A percentile compares a stretch with the other conserved stretches of the same genome.
Conservation (phyloP, 345 rosid genomes). For the Brassica carinata region DNA sequence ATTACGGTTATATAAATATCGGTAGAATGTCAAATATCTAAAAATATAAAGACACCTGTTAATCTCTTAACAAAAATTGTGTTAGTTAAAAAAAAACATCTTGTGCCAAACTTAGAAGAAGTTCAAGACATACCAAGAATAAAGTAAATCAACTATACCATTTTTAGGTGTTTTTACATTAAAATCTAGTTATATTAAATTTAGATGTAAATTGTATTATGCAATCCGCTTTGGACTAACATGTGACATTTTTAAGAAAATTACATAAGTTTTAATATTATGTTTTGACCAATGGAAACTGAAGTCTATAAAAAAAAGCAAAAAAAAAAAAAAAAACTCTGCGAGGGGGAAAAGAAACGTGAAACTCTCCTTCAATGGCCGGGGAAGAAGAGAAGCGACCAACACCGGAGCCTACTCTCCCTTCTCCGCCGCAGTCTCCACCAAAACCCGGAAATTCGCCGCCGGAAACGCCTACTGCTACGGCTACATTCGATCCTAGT, state of each 20-base stretch:
- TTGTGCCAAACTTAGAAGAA: conserved; percentile 28
- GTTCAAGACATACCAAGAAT: conserved; percentile 10
- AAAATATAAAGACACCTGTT: conserved; percentile 15
- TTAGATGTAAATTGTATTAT: not conserved
- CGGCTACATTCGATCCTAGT: conserved; percentile 70
- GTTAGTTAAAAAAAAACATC: not conserved
- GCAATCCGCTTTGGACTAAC: not conserved
- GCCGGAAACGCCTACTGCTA: conserved; percentile 26
- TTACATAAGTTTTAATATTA: not conserved
- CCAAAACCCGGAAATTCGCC: conserved; percentile 15
- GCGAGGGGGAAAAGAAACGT: not conserved
- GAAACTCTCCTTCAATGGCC: conserved; percentile 39
- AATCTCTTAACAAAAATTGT: not conserved
- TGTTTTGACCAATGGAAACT: not conserved
- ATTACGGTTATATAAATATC: not conserved
- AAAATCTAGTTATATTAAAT: not conserved
- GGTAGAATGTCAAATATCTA: conserved; percentile 7
- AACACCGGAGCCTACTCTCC: conserved; percentile 33
- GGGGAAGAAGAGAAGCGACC: conserved; percentile 41
- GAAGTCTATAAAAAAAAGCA: not conserved
- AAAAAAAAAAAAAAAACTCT: not conserved
- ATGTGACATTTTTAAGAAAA: not conserved
- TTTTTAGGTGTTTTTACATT: not conserved
- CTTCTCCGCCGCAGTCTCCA: conserved; percentile 26
- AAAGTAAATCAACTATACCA: not conserved